These are phyloP conservation scores for Phellopilus nigrolimitatus DNA, from an alignment of 1,284 basidiomycete species.

Conservation along the genomic window DNA sequence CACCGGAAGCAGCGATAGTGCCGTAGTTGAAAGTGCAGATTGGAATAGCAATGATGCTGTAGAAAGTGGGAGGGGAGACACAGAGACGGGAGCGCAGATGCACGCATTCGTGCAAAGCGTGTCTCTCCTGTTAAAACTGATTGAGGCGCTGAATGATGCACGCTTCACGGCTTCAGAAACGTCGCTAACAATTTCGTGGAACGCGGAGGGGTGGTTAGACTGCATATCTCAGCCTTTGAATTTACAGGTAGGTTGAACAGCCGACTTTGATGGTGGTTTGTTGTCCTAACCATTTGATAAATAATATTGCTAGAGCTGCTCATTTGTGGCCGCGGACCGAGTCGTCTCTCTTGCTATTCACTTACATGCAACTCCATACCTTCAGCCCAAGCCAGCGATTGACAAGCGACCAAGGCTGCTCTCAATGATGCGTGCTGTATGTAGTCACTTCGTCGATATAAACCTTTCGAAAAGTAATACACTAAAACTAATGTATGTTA, in stretches of 20 bases:
- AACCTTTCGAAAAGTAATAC: not conserved
- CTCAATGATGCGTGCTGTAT: slow-evolving; percentile 51
- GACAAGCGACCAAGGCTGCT: slow-evolving; percentile 49
- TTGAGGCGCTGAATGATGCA: not conserved
- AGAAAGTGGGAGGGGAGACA: not conserved
- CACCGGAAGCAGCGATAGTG: not conserved
- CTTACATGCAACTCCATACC: slow-evolving; percentile 44
- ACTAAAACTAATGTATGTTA: slow-evolving; percentile 1
- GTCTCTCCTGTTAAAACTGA: slow-evolving; percentile 14
- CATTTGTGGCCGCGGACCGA: slow-evolving; percentile 64
- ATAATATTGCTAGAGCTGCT: slow-evolving; percentile 40
- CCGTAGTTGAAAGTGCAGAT: not conserved
- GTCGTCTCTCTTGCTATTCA: slow-evolving; percentile 56
- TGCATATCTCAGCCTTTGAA: slow-evolving; percentile 26
- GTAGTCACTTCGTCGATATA: slow-evolving; percentile 19
- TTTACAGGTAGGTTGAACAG: slow-evolving; percentile 21
- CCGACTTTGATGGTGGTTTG: no score
- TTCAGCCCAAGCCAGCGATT: slow-evolving; percentile 52
- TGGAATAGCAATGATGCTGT: slow-evolving; percentile 3
- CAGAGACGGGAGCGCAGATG: not conserved
- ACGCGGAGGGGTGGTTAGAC: slow-evolving; percentile 30
- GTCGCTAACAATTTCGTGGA: slow-evolving; percentile 25
- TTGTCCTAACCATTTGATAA: slow-evolving; percentile 15
- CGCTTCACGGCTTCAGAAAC: not conserved
- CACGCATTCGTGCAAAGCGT: slow-evolving; percentile 14